These are phyloP conservation scores for Boletus mariae DNA, from an alignment of 1,284 basidiomycete species.

Conservation along the genomic window DNA sequence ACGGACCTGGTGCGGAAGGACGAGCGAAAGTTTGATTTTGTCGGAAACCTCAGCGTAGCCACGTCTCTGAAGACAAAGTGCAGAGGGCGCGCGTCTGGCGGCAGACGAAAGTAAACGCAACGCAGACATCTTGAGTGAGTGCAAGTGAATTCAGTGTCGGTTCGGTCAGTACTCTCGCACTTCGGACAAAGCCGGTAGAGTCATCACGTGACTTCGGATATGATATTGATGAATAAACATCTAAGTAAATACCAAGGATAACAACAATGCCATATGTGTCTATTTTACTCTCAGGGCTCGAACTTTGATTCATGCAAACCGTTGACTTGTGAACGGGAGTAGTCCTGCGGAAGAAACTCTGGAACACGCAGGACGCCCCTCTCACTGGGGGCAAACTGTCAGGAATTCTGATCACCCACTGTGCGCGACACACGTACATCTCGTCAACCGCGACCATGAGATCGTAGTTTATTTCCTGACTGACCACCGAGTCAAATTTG, in stretches of 20 bases:
- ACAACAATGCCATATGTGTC: not conserved
- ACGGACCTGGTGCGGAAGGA: conserved; percentile 90
- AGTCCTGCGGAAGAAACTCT: conserved; percentile 59
- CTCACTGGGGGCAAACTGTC: conserved; percentile 46
- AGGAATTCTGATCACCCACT: conserved; percentile 5
- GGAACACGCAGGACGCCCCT: conserved; percentile 64
- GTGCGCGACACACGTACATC: conserved; percentile 56
- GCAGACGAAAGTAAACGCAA: conserved; percentile 66
- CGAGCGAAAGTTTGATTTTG: conserved; percentile 87
- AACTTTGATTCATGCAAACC: conserved; percentile 25
- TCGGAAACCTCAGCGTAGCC: conserved; percentile 86
- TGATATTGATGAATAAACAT: not conserved
- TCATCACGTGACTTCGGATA: conserved; percentile 23
- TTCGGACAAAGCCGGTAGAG: conserved; percentile 29
- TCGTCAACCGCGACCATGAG: conserved; percentile 88
- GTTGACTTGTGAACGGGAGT: conserved; percentile 34
- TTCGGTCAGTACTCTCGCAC: not conserved
- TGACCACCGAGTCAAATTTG: conserved; percentile 88
- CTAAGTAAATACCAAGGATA: no score
- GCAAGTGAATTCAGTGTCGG: not conserved
- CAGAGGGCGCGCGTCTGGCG: conserved; percentile 55
- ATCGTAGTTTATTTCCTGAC: conserved; percentile 92
- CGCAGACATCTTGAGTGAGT: conserved; percentile 56
- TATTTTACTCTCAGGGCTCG: conserved; percentile 16
- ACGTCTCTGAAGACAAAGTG: conserved; percentile 56